Evolutionary conservation across 1,284 basidiomycete species (phyloP).

Genomic region (Cryptococcus depauperatus): DNA sequence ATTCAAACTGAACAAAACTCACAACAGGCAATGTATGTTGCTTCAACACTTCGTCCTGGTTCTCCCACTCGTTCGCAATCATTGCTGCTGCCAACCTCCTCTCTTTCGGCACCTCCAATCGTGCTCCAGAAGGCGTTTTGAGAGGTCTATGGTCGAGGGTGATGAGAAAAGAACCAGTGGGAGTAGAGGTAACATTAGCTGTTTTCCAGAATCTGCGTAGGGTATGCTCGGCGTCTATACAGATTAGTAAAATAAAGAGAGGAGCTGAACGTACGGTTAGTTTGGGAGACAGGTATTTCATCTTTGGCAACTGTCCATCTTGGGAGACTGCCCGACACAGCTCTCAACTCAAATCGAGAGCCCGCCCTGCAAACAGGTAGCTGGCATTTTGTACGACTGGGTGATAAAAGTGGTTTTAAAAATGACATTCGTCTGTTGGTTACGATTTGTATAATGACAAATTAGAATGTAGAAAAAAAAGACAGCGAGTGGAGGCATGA

Average conservation of each 20-base stretch:
- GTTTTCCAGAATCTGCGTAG: slow-evolving; percentile 86
- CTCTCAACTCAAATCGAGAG: background rate
- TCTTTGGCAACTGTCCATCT: background rate
- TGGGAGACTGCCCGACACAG: background rate
- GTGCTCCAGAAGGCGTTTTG: slow-evolving; percentile 76
- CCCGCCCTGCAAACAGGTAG: background rate
- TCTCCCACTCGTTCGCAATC: slow-evolving; percentile 93
- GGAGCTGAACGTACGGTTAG: background rate
- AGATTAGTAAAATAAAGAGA: background rate
- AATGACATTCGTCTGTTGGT: no score
- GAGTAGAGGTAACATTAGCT: slow-evolving; percentile 53
- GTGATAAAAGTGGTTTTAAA: no score
- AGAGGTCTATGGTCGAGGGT: slow-evolving; percentile 77
- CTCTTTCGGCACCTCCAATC: slow-evolving; percentile 61
- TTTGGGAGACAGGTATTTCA: background rate
- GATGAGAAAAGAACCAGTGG: slow-evolving; percentile 53
- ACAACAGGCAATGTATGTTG: slow-evolving; percentile 88
- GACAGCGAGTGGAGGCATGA: no score
- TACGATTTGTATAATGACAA: no score
- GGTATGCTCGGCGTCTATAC: slow-evolving; percentile 69
- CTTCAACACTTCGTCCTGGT: slow-evolving; percentile 76
- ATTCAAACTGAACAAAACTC: slow-evolving; percentile 25
- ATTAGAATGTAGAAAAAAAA: no score
- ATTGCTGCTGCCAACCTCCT: slow-evolving; percentile 70
- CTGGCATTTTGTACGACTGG: no score